phyloP scores from a whole-genome alignment of 768 basidiomycete genomes.

The Sporobolomyces pararoseus region DNA sequence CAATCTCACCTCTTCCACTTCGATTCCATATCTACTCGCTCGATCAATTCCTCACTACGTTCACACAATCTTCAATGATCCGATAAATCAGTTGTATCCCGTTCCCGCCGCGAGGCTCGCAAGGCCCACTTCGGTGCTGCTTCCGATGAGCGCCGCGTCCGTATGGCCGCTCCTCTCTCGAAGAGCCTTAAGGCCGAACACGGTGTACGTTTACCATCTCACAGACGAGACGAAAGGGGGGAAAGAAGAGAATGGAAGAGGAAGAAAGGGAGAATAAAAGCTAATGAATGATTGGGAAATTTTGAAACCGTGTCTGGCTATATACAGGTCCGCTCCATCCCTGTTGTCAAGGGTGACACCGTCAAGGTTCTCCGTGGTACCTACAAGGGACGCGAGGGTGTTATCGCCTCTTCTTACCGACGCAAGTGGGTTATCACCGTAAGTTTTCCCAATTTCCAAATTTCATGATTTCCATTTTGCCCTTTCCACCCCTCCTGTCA shows the following conservation, averaged over 20 bases:
- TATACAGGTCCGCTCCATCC: conserved; percentile 20
- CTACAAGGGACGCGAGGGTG: conserved; percentile 20
- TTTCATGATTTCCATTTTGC: too few relatives aligned
- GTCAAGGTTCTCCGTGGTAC: conserved; percentile 25
- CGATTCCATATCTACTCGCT: not conserved
- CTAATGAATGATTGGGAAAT: too few relatives aligned
- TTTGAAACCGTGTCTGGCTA: not conserved
- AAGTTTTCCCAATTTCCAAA: not conserved
- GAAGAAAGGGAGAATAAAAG: not conserved
- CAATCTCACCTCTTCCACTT: not conserved
- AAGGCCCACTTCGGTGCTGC: conserved; percentile 27
- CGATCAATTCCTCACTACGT: not conserved
- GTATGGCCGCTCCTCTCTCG: conserved; percentile 23
- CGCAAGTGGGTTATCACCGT: conserved; percentile 26
- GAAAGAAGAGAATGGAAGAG: not conserved
- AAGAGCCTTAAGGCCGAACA: conserved; percentile 23
- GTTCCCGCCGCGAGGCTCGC: conserved; percentile 26
- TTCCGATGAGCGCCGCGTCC: conserved; percentile 24
- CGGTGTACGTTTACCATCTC: conserved; percentile 11
- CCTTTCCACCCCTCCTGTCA: too few relatives aligned
- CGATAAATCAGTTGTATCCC: conserved; percentile 13
- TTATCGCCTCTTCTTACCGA: conserved; percentile 20
- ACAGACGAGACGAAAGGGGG: not conserved
- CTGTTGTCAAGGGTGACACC: conserved; percentile 25
- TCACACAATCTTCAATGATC: not conserved